A percentile compares a stretch with the other conserved stretches of the same genome.
Evolutionary conservation across 345 rosid species (phyloP).

Genomic region (Eucalyptus lansdowneana): DNA sequence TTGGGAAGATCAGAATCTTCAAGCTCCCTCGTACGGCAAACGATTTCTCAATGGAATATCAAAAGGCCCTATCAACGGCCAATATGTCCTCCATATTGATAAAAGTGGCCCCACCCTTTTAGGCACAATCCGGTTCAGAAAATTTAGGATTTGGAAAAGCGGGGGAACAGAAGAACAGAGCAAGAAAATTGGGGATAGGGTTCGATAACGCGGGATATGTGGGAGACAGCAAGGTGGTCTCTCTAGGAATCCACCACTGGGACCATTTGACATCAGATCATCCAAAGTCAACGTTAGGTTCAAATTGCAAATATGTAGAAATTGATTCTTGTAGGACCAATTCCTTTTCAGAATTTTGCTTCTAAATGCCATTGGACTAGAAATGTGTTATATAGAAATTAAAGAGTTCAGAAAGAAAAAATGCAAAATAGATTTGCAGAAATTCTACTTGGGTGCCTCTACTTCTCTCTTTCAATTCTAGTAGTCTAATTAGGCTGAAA

Average conservation of each 20-base stretch:
- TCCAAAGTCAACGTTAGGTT: neutral
- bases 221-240: neutral
- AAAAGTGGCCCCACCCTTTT: neutral
- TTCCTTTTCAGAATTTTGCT: neutral
- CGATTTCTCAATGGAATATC: neutral
- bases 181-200: neutral
- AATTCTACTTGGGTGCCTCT: neutral
- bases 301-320: neutral
- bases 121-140: neutral
- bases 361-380: neutral
- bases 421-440: neutral
- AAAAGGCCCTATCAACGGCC: neutral
- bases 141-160: neutral
- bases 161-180: neutral
- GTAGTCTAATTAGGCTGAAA: neutral
- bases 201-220: neutral
- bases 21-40: neutral
- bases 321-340: neutral
- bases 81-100: neutral
- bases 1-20: neutral
- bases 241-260: neutral
- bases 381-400: neutral
- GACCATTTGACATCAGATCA: neutral
- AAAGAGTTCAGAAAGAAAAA: neutral
- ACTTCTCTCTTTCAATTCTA: neutral